Evolutionary conservation across 495 filamentous ascomycete genomes (phyloP).

Genomic region (Cercophora sp.): DNA sequence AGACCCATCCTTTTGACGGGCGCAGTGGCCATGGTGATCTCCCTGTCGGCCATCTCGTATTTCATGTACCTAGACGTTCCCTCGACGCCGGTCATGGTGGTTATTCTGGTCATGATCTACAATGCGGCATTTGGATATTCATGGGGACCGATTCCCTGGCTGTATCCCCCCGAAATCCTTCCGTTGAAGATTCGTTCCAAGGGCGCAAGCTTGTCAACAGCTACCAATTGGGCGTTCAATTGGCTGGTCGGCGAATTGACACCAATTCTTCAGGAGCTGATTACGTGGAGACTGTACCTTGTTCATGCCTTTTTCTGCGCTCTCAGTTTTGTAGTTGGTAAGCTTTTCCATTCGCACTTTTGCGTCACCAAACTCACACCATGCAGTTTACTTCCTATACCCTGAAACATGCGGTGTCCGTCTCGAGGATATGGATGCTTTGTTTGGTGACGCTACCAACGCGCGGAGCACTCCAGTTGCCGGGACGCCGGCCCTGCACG

Average conservation of each 20-base stretch:
- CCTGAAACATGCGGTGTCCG: conserved; percentile 93
- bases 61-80: conserved; percentile 84
- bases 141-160: conserved; percentile 98
- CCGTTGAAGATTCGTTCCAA: conserved; percentile 96
- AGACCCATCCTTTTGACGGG: conserved; percentile 87
- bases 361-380: too few species aligned
- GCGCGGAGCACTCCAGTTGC: conserved; percentile 59
- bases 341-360: conserved; percentile 41
- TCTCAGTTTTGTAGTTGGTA: conserved; percentile 92
- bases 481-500: conserved; percentile 42
- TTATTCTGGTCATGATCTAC: conserved; percentile 95
- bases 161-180: conserved; percentile 96
- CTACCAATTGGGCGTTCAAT: conserved; percentile 97
- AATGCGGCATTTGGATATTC: conserved; percentile 97
- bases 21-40: conserved; percentile 84
- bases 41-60: conserved; percentile 90
- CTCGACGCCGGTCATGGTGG: conserved; percentile 76
- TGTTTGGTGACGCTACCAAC: conserved; percentile 86
- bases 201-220: conserved; percentile 93
- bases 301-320: conserved; percentile 97
- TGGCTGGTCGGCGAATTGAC: conserved; percentile 96
- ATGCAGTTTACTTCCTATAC: conserved; percentile 95
- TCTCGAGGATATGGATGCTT: conserved; percentile 89
- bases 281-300: conserved; percentile 89
- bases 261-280: conserved; percentile 82